These are phyloP conservation scores for Orbilia blumenaviensis DNA, from an alignment of 2,329 filamentous ascomycete species.

Conservation along the genomic window DNA sequence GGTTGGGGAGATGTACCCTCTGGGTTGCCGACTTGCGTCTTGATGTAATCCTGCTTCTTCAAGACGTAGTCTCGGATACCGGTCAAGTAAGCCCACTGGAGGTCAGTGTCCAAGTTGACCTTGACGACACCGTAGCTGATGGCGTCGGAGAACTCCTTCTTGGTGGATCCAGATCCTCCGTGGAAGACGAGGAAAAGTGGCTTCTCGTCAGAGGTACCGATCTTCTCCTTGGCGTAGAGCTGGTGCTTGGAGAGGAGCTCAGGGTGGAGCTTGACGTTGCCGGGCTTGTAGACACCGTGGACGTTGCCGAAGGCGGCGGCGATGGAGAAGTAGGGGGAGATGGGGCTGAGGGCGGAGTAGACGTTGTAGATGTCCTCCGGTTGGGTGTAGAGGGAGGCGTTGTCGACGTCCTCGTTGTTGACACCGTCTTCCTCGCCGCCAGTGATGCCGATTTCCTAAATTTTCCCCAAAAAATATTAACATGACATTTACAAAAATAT, in stretches of 20 bases:
- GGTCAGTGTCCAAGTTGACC: constrained; percentile 94
- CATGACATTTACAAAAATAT: neutral
- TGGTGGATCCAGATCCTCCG: constrained; percentile 90
- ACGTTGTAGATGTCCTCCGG: constrained; percentile 94
- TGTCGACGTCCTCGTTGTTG: constrained; percentile 98
- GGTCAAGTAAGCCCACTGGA: constrained; percentile 75
- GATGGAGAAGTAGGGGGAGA: constrained; percentile 97
- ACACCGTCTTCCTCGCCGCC: constrained; percentile 98
- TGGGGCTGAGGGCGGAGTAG: constrained; percentile 82
- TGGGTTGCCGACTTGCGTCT: constrained; percentile 88
- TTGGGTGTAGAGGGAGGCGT: constrained; percentile 96
- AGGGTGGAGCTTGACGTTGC: constrained; percentile 95
- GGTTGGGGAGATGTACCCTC: constrained; percentile 65
- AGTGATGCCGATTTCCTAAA: constrained; percentile 84
- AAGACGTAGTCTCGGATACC: constrained; percentile 95
- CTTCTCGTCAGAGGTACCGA: constrained; percentile 77
- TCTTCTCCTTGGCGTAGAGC: constrained; percentile 84
- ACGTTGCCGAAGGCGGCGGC: constrained; percentile 98
- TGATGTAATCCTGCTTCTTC: constrained; percentile 94
- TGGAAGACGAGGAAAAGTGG: constrained; percentile 99
- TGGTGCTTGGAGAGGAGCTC: constrained; percentile 98
- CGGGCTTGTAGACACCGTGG: constrained; percentile 98
- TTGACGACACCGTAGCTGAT: constrained; percentile 96
- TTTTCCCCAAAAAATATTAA: constrained; percentile 9
- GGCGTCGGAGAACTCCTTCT: constrained; percentile 88